Percentiles rank a stretch among this genome's conserved stretches.
phyloP scores from a whole-genome alignment of 148 eudicot genomes.

The Vaccinium darrowii region DNA sequence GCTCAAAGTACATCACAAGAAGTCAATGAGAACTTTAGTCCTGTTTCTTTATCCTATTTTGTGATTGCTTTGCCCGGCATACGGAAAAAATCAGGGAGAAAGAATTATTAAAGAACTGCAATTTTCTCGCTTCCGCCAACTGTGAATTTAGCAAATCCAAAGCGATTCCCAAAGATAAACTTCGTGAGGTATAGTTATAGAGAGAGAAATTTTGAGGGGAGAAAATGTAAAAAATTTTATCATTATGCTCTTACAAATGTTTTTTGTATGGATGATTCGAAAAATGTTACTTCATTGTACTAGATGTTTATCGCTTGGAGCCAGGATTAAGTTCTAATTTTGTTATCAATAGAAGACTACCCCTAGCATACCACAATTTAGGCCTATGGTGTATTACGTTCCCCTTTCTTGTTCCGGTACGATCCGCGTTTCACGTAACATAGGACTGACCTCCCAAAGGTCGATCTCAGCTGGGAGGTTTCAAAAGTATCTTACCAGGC shows the following conservation, averaged over 20 bases:
- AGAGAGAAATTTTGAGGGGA: neutral
- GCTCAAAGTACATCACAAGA: no score
- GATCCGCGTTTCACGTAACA: neutral
- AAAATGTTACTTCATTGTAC: neutral
- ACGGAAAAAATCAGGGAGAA: no score
- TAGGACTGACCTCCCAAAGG: neutral
- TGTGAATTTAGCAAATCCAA: neutral
- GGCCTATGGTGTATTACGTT: neutral
- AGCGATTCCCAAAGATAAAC: neutral
- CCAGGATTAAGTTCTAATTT: neutral
- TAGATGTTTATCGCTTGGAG: neutral
- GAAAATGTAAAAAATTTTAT: neutral
- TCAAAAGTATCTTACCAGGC: conserved; percentile 41
- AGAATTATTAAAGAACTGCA: no score
- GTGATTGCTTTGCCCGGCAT: no score
- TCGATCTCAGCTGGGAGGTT: neutral
- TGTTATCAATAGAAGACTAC: neutral
- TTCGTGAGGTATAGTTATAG: neutral
- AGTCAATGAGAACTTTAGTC: no score
- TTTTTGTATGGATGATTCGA: neutral
- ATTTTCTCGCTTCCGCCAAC: neutral
- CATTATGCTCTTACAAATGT: neutral
- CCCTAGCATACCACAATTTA: neutral
- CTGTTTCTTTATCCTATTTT: no score
- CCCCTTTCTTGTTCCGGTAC: neutral